These are phyloP conservation scores for Cryptococcus wingfieldii DNA, from an alignment of 1,284 basidiomycete genomes.

Conservation along the genomic window DNA sequence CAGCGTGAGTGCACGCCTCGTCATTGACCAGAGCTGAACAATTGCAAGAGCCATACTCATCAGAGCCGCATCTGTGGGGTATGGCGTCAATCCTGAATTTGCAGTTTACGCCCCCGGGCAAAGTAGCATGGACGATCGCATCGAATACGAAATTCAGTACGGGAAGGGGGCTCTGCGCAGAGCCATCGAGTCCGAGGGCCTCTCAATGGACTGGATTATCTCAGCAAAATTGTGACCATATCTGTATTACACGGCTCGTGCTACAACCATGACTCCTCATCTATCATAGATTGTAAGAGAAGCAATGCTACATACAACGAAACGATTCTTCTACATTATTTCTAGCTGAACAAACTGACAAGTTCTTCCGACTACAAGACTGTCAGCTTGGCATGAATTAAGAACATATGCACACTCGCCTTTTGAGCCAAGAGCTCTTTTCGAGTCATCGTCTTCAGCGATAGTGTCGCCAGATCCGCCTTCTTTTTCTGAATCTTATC, in stretches of 20 bases:
- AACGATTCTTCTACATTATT: neutral
- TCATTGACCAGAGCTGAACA: neutral
- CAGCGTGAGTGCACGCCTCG: constrained; percentile 58
- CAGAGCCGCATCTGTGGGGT: constrained; percentile 63
- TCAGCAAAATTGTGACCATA: constrained; percentile 17
- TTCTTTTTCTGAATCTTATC: constrained; percentile 92
- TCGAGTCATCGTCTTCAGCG: constrained; percentile 72
- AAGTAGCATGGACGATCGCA: constrained; percentile 56
- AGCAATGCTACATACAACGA: neutral
- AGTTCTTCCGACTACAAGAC: constrained; percentile 53
- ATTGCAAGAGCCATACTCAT: constrained; percentile 63
- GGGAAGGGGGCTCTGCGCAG: constrained; percentile 49
- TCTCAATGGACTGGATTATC: constrained; percentile 29
- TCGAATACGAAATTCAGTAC: constrained; percentile 53
- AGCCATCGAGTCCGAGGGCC: constrained; percentile 55
- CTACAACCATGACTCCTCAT: neutral
- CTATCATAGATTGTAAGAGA: neutral
- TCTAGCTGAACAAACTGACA: constrained; percentile 30
- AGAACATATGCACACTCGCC: constrained; percentile 54
- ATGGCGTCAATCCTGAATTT: constrained; percentile 60
- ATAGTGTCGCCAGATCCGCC: constrained; percentile 85
- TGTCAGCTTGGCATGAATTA: constrained; percentile 2
- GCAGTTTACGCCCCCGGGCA: constrained; percentile 58
- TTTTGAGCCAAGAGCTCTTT: constrained; percentile 75
- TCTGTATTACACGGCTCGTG: neutral